A percentile compares a stretch with the other conserved stretches of the same genome.
phyloP scores from a whole-genome alignment of 1,139 yeast species.

The Candida pseudoviswanathii region DNA sequence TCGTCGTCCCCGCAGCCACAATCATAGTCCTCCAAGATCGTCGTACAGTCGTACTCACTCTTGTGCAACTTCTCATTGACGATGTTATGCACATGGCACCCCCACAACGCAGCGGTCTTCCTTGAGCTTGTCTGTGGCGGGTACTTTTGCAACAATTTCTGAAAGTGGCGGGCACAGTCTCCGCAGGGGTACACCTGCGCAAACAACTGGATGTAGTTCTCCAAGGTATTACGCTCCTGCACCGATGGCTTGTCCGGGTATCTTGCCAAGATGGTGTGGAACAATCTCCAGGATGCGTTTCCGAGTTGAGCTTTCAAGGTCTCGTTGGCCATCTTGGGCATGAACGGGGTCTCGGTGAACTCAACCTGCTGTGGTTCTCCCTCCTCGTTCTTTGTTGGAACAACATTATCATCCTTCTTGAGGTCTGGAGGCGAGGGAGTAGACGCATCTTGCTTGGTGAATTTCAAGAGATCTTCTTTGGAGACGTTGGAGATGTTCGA shows the following conservation, averaged over 20 bases:
- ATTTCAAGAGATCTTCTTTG: slow-evolving; percentile 6
- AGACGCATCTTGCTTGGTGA: neutral
- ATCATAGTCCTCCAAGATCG: slow-evolving; percentile 84
- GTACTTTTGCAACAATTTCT: slow-evolving; percentile 58
- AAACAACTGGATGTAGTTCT: slow-evolving; percentile 55
- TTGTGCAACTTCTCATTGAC: slow-evolving; percentile 78
- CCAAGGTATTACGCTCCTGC: slow-evolving; percentile 63
- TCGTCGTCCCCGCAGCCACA: slow-evolving; percentile 93
- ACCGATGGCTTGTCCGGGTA: slow-evolving; percentile 80
- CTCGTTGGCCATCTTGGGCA: slow-evolving; percentile 81
- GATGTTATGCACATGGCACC: slow-evolving; percentile 88
- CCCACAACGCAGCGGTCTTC: slow-evolving; percentile 91
- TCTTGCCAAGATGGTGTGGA: slow-evolving; percentile 89
- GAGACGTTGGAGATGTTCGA: slow-evolving; percentile 5
- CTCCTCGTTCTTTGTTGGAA: neutral
- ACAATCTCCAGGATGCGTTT: slow-evolving; percentile 81
- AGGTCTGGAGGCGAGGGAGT: neutral
- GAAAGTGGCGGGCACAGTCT: slow-evolving; percentile 93
- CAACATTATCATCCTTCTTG: neutral
- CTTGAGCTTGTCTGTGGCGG: slow-evolving; percentile 87
- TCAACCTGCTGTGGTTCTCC: neutral
- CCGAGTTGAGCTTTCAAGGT: slow-evolving; percentile 74
- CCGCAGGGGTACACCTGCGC: slow-evolving; percentile 91
- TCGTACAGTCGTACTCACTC: slow-evolving; percentile 77
- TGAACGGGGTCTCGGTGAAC: slow-evolving; percentile 58